Percentiles rank a stretch among this genome's conserved stretches.
Evolutionary conservation across 2,329 filamentous ascomycete species (phyloP).

Genomic region (Seiridium cupressi): DNA sequence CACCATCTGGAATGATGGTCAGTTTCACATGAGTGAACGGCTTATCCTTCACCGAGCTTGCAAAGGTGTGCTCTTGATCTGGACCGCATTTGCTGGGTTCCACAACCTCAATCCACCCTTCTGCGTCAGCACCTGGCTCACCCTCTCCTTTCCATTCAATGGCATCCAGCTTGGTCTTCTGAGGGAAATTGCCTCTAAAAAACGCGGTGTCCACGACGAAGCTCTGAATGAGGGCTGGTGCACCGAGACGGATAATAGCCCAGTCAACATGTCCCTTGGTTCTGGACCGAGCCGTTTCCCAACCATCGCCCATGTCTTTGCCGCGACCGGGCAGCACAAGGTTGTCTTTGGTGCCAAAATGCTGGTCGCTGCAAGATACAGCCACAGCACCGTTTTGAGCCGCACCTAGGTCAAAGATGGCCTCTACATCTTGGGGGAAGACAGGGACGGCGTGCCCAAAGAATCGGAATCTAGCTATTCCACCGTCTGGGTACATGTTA

Average conservation of each 20-base stretch:
- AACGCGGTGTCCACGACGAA: conserved; percentile 78
- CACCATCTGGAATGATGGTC: conserved; percentile 89
- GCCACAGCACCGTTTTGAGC: conserved; percentile 78
- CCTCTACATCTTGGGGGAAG: conserved; percentile 64
- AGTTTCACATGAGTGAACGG: conserved; percentile 82
- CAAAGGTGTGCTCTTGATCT: conserved; percentile 70
- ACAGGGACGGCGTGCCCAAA: conserved; percentile 76
- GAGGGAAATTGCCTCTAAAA: conserved; percentile 81
- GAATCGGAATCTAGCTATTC: conserved; percentile 76
- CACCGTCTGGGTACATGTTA: conserved; percentile 84
- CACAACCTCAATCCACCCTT: conserved; percentile 66
- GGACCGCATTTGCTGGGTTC: conserved; percentile 67
- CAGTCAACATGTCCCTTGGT: conserved; percentile 74
- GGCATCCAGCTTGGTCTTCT: conserved; percentile 68
- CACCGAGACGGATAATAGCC: conserved; percentile 74
- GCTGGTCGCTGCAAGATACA: conserved; percentile 75
- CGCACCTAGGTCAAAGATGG: conserved; percentile 72
- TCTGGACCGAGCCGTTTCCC: conserved; percentile 78
- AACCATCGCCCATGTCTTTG: conserved; percentile 84
- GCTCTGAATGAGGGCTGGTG: conserved; percentile 61
- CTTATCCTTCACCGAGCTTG: conserved; percentile 51
- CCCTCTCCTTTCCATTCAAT: conserved; percentile 52
- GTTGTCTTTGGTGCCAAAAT: conserved; percentile 81
- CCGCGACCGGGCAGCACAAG: conserved; percentile 75
- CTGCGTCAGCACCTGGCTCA: conserved; percentile 55